Percentiles rank a stretch among this genome's conserved stretches.
Evolutionary conservation across 148 eudicot genomes (phyloP).

Genomic region (Nepenthes mirabilis): DNA sequence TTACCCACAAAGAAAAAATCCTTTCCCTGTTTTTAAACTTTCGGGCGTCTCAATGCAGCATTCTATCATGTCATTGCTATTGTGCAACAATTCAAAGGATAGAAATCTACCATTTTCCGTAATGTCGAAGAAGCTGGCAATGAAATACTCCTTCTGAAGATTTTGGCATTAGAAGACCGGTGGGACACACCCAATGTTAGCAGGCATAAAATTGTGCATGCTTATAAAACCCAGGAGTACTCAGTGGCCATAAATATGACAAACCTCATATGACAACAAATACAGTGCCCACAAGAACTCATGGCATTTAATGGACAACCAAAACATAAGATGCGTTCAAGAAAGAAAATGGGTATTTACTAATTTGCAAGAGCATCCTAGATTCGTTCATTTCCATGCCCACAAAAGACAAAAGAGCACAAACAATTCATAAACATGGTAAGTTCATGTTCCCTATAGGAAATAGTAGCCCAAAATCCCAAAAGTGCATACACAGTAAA

Average conservation of each 20-base stretch:
- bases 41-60: too few relatives aligned
- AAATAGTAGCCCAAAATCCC: not conserved
- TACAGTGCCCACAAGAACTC: not conserved
- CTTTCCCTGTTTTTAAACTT: too few relatives aligned
- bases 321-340: slow-evolving; percentile 16
- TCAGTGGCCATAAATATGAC: slow-evolving; percentile 15
- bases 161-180: not conserved
- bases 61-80: too few relatives aligned
- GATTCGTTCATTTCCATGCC: slow-evolving; percentile 9
- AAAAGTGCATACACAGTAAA: too few relatives aligned
- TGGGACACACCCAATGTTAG: not conserved
- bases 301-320: slow-evolving; percentile 25
- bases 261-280: slow-evolving; percentile 8
- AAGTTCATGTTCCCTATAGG: slow-evolving; percentile 7
- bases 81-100: too few relatives aligned
- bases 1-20: too few relatives aligned
- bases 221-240: slow-evolving; percentile 3
- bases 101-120: not conserved
- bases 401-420: slow-evolving; percentile 7
- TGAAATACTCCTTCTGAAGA: not conserved
- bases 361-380: not conserved
- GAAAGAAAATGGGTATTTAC: not conserved
- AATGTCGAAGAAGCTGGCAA: not conserved
- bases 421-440: slow-evolving; percentile 7
- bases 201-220: not conserved